phyloP scores from a whole-genome alignment of 441 rosid species.

The Bruguiera hainesii region DNA sequence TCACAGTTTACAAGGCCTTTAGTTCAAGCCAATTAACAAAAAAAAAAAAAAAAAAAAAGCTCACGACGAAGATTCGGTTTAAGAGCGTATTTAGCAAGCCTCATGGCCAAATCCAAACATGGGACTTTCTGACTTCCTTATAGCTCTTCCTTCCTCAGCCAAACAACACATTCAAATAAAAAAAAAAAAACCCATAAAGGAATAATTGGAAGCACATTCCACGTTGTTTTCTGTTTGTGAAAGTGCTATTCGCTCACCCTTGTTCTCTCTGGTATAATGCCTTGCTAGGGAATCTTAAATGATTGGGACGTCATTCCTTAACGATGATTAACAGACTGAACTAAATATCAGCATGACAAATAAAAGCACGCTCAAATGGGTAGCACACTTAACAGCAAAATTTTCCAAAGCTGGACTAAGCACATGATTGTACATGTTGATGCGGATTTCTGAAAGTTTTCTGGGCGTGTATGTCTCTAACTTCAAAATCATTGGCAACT shows the following conservation, averaged over 20 bases:
- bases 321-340: background rate
- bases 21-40: too few relatives aligned
- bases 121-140: conserved; percentile 11
- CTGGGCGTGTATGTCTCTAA: background rate
- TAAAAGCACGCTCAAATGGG: background rate
- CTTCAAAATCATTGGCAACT: background rate
- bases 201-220: background rate
- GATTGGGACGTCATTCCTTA: conserved; percentile 19
- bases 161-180: background rate
- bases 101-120: background rate
- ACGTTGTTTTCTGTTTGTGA: background rate
- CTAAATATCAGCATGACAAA: background rate
- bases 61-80: conserved; percentile 21
- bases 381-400: background rate
- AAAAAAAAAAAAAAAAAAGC: background rate
- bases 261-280: background rate
- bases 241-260: background rate
- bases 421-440: too few relatives aligned
- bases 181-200: background rate
- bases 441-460: background rate
- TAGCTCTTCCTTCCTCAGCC: conserved; percentile 16
- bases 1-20: too few relatives aligned
- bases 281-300: conserved; percentile 29
- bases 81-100: conserved; percentile 13
- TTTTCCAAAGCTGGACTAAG: background rate